Base-by-base conservation (phyloP, 768 basidiomycete genomes). In the Leccinum fibrillosum region DNA sequence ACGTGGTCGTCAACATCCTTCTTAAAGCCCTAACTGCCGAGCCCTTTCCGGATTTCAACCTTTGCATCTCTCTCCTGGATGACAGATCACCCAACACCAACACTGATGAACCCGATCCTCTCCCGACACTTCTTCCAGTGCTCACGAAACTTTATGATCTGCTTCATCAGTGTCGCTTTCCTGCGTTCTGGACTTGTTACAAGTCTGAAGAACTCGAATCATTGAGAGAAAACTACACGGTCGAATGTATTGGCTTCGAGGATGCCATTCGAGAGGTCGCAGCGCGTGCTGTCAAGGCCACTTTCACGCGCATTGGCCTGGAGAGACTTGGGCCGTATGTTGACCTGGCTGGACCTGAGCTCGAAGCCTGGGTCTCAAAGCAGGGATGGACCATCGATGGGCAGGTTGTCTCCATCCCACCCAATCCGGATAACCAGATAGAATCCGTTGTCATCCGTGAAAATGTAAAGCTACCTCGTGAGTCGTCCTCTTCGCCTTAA, bases 1-100 rank as follows among this genome's bases (percentile, higher is more conserved):
- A 96, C 69, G 90, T 95, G 21, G 90, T 94, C 64, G 81, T 95
- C 72, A 92, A 97, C 77, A 91, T 98, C 74, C 90, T 99, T 69
- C 82, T 95, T 72, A 95, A 95, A 78, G 82, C 94, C 26, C 82
- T 97, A 57, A 87, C 91, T 42, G 85, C 91, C 2, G 81, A 88
- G 51, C 92, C 94, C 34, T 82, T 88, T 48, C 91, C 95, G 56
- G 96, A 99, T 71, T 99, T 96, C 78, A 89, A 91, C 67, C 89
- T 98, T 62, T 95, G 91, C 66, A 84, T 96, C 64, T 91, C 95
- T 50, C 82, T 99, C n/a, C 79, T 95, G 39, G 90, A 93, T 59
- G 92, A 94, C 63, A 83, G 86, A 49, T 72, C 80, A 17, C 67
- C 74, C 52, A 83, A 73, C 58, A 58, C 79, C 45, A 80, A 78